Base-by-base conservation (phyloP, 768 basidiomycete species). In the Exsudoporus frostii region DNA sequence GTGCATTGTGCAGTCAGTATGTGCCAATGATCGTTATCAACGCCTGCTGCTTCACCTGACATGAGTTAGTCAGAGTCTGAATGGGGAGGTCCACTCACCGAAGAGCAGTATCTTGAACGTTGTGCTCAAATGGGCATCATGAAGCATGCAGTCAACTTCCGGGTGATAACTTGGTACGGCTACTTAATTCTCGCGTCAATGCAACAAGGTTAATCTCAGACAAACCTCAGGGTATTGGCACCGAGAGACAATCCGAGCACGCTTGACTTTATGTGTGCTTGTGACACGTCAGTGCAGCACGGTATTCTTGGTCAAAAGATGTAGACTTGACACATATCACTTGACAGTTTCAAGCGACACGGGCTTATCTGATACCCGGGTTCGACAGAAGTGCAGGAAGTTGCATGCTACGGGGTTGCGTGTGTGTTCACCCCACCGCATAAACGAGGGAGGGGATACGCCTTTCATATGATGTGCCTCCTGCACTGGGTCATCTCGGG, bases 391-490 rank as follows among this genome's bases (percentile, higher is more conserved):
- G 55, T 63, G 22, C 65, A 75, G 43, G 61, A 71, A 42, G 76
- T 74, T 0, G 53, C 69, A 8, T 76, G 78, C 37, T 85, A 85
- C 54, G 80, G 69, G 1, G 67, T 86, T 38, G 82, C 82, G 1
- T 75, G 75, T 4, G 82, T 86, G 9, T 86, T 76, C 63, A 84
- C 83, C 6, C 79, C 80, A 15, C 63, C 72, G 0, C 50, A 59
- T 29, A 73, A 82, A 19, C 76, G 82, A 48, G 69, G 75, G 11
- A 77, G 77, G 48, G 84, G 85, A 19, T 86, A 84, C 55, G 83
- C 79, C 10, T 62, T 65, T 11, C 80, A 83, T 54, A 83, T 85
- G 83, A 83, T 86, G 83, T 71, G 76, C 14, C 74, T 87, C 22
- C 50, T 87, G 33, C 84, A 87, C 60, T 80, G 77, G 76, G 74